phyloP scores from a whole-genome alignment of 495 filamentous ascomycete genomes.

The Hyaloscypha variabilis region DNA sequence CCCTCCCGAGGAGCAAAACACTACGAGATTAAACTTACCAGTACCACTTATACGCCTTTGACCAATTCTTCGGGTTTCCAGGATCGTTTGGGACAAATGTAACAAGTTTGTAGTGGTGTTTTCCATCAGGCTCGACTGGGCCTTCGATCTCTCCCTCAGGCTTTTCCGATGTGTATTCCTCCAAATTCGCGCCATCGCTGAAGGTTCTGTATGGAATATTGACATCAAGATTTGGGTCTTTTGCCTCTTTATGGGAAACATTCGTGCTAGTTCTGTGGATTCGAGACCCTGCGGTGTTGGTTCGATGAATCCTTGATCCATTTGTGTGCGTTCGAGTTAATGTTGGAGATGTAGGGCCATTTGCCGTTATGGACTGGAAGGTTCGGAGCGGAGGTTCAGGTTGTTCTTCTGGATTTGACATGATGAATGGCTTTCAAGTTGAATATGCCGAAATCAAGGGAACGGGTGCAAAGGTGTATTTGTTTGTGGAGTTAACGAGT shows the following conservation, averaged over 20 bases:
- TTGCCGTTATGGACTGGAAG: conserved; percentile 16
- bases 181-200: conserved; percentile 58
- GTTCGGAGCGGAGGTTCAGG: conserved; percentile 4
- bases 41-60: conserved; percentile 65
- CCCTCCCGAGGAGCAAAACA: no score
- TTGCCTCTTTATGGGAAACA: conserved; percentile 26
- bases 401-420: conserved; percentile 14
- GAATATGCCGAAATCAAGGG: background rate
- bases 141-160: conserved; percentile 60
- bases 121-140: conserved; percentile 53
- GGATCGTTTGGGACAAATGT: conserved; percentile 68
- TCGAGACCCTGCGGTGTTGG: background rate
- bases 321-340: conserved; percentile 19
- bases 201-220: conserved; percentile 68
- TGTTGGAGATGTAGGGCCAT: background rate
- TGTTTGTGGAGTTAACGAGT: background rate
- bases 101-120: conserved; percentile 69
- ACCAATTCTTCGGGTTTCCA: conserved; percentile 72
- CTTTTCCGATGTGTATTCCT: conserved; percentile 67
- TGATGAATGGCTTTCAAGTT: background rate
- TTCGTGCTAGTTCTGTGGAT: conserved; percentile 10
- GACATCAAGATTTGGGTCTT: conserved; percentile 37
- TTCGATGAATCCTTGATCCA: conserved; percentile 11
- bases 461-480: no score
- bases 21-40: conserved; percentile 20